Evolutionary conservation across 2,329 filamentous ascomycete species (phyloP).

Genomic region (Coniochaeta sp.): DNA sequence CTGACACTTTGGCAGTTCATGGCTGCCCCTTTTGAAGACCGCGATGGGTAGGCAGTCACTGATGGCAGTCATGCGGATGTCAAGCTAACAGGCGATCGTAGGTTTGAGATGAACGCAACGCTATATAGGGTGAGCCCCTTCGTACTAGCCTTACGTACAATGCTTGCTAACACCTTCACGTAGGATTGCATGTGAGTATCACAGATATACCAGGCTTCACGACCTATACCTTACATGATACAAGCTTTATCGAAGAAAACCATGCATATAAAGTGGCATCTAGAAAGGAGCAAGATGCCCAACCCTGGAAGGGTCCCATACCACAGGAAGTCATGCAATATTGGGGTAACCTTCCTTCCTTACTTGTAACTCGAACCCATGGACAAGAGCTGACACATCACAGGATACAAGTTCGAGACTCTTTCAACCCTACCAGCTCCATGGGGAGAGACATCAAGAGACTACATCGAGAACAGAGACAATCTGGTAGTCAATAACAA

Average conservation of each 20-base stretch:
- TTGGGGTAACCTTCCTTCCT: constrained; percentile 57
- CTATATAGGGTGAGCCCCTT: constrained; percentile 64
- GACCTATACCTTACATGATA: constrained; percentile 8
- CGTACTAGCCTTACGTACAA: neutral
- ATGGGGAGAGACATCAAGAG: constrained; percentile 65
- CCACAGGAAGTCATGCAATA: constrained; percentile 81
- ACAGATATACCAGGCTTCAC: neutral
- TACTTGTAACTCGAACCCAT: neutral
- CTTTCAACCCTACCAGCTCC: constrained; percentile 66
- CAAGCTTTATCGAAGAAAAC: constrained; percentile 88
- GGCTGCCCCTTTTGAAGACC: constrained; percentile 72
- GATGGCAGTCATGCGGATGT: neutral
- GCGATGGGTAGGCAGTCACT: constrained; percentile 48
- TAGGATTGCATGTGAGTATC: constrained; percentile 46
- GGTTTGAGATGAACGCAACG: constrained; percentile 93
- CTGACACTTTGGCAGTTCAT: constrained; percentile 51
- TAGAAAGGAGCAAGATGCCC: constrained; percentile 49
- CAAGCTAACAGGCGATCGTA: constrained; percentile 29
- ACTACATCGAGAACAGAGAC: constrained; percentile 71
- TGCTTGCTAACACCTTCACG: constrained; percentile 7
- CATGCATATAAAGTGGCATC: constrained; percentile 62
- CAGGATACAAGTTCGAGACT: constrained; percentile 95
- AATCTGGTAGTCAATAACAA: constrained; percentile 73
- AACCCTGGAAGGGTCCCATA: constrained; percentile 25
- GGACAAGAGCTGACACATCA: neutral